Conservation (phyloP, 495 filamentous ascomycete species). For the Entonaema liquescens region DNA sequence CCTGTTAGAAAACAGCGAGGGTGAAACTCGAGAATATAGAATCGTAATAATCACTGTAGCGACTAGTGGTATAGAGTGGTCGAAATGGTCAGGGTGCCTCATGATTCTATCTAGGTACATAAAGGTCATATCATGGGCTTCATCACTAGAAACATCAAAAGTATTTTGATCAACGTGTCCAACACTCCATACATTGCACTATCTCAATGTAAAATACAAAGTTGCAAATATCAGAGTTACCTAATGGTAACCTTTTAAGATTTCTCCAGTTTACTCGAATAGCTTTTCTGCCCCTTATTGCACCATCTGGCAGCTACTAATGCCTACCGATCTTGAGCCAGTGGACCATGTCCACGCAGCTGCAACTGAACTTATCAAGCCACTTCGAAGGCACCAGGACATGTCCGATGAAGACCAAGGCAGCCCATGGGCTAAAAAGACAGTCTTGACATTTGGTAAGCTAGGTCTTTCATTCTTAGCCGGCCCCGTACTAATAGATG, state of each 20-base stretch:
- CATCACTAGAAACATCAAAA: not conserved
- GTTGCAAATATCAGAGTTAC: not conserved
- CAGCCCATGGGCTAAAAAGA: not conserved
- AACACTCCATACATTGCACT: not conserved
- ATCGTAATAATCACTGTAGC: not conserved
- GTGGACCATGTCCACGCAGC: not conserved
- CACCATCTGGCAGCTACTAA: not conserved
- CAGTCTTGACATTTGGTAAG: not conserved
- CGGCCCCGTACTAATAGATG: not conserved
- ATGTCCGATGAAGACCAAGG: not conserved
- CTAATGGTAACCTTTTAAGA: not conserved
- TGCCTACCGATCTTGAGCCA: not conserved
- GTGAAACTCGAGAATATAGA: not conserved
- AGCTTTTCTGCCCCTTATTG: not conserved
- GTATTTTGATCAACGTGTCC: not conserved
- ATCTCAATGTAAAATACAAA: not conserved
- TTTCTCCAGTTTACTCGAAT: not conserved
- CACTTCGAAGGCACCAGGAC: not conserved
- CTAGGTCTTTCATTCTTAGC: not conserved
- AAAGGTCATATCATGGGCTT: not conserved
- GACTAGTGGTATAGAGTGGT: not conserved
- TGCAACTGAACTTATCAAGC: not conserved
- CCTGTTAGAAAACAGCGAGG: not conserved
- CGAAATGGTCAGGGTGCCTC: not conserved
- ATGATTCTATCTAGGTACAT: not conserved